Percentiles rank a stretch among this genome's conserved stretches.
Conservation (phyloP, 148 eudicot genomes). For the Diospyros kaki region DNA sequence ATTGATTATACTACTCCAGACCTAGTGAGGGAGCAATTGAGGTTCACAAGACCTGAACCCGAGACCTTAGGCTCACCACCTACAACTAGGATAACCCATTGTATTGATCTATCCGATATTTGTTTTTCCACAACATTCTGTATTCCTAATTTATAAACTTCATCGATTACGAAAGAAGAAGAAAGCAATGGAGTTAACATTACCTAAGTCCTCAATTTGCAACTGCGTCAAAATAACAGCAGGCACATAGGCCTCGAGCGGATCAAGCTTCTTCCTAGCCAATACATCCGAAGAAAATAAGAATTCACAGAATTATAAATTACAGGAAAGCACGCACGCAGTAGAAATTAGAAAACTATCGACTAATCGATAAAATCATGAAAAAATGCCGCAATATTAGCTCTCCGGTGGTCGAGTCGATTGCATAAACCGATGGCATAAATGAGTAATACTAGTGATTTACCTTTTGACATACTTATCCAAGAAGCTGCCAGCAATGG, state of each 20-base stretch:
- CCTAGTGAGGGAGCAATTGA: too few relatives aligned
- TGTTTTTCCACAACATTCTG: too few relatives aligned
- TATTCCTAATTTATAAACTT: background rate
- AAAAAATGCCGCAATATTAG: too few relatives aligned
- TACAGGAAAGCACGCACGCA: background rate
- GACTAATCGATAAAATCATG: background rate
- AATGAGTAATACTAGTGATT: background rate
- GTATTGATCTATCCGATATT: too few relatives aligned
- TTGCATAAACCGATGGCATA: background rate
- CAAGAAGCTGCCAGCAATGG: conserved; percentile 49
- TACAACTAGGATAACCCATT: too few relatives aligned
- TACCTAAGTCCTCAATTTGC: conserved; percentile 89
- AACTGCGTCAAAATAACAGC: conserved; percentile 79
- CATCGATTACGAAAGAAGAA: conserved; percentile 4
- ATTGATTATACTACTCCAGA: too few relatives aligned
- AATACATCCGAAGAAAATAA: conserved; percentile 21
- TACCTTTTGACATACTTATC: conserved; percentile 79
- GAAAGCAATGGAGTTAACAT: conserved; percentile 8
- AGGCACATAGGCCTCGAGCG: conserved; percentile 85
- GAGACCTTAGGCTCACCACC: too few relatives aligned
- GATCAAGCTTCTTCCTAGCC: conserved; percentile 87
- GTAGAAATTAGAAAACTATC: background rate
- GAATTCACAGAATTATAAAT: conserved; percentile 12
- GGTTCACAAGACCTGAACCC: too few relatives aligned
- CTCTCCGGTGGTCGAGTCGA: too few relatives aligned